A percentile compares a stretch with the other conserved stretches of the same genome.
Conservation (phyloP, 768 basidiomycete species). For the Holtermannia corniformis region DNA sequence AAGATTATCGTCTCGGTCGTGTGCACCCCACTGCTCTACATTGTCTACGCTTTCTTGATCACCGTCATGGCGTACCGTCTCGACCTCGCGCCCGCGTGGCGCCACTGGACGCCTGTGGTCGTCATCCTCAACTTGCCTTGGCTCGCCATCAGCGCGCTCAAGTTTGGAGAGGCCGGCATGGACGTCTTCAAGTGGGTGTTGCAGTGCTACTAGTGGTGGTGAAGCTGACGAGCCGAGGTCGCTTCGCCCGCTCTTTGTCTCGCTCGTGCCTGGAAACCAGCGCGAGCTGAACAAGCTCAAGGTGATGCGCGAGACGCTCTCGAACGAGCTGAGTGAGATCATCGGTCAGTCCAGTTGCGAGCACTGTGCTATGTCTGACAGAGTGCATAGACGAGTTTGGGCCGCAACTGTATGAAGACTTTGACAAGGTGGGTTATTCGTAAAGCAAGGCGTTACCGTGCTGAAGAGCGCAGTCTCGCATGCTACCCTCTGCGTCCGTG, state of each 20-base stretch:
- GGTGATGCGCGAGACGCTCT: conserved; percentile 59
- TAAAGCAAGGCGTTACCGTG: neutral
- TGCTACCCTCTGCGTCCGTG: conserved; percentile 72
- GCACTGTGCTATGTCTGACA: neutral
- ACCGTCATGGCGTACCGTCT: conserved; percentile 62
- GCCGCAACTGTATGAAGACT: conserved; percentile 76
- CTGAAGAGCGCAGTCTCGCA: conserved; percentile 52
- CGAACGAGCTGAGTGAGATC: conserved; percentile 68
- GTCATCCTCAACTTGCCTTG: conserved; percentile 67
- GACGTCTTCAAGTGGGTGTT: conserved; percentile 90
- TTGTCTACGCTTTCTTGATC: conserved; percentile 70
- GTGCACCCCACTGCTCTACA: conserved; percentile 76
- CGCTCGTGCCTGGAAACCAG: conserved; percentile 80
- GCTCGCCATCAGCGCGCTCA: conserved; percentile 84
- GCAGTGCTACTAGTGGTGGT: neutral
- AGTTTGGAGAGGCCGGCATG: conserved; percentile 96
- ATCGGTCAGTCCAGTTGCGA: conserved; percentile 33
- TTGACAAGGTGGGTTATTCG: conserved; percentile 57
- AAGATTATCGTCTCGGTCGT: conserved; percentile 89
- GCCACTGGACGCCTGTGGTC: conserved; percentile 65
- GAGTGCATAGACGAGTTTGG: conserved; percentile 73
- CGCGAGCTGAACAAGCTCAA: conserved; percentile 66
- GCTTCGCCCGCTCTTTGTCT: conserved; percentile 75
- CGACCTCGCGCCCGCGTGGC: conserved; percentile 54
- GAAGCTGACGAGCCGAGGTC: conserved; percentile 50